These are phyloP conservation scores for Macadamia integrifolia DNA, from an alignment of 164 flowering plant species.

Conservation along the genomic window DNA sequence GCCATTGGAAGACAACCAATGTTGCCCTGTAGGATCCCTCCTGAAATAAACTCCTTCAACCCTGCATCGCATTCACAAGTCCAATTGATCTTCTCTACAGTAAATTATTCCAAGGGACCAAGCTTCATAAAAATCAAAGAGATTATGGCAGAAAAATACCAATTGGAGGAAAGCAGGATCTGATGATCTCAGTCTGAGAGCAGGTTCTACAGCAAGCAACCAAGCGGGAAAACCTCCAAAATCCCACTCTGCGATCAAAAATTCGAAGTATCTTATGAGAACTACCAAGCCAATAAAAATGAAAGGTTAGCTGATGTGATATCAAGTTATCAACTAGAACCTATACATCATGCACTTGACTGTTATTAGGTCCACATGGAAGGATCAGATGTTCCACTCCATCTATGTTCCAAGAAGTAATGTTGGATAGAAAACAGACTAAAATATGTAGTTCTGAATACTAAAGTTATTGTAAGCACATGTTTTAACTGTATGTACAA, in stretches of 20 bases:
- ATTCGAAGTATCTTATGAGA: neutral
- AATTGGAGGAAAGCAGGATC: constrained; percentile 65
- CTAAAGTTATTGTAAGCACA: too few relatives aligned
- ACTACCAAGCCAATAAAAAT: constrained; percentile 1
- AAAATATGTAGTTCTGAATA: too few relatives aligned
- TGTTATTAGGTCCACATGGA: neutral
- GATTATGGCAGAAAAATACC: constrained; percentile 34
- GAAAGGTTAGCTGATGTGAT: neutral
- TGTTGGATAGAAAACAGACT: neutral
- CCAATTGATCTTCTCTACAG: too few relatives aligned
- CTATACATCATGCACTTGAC: neutral
- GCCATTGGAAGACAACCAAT: too few relatives aligned
- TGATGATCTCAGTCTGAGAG: constrained; percentile 74
- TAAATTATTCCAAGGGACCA: too few relatives aligned
- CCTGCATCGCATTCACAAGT: too few relatives aligned
- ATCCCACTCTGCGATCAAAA: constrained; percentile 83
- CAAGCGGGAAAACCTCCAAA: constrained; percentile 95
- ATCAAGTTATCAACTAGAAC: too few relatives aligned
- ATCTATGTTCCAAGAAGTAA: neutral
- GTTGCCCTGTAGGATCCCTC: too few relatives aligned
- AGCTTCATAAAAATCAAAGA: neutral
- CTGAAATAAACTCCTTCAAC: too few relatives aligned
- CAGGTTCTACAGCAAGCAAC: constrained; percentile 73
- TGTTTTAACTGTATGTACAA: neutral
- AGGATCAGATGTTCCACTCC: neutral